A percentile compares a stretch with the other conserved stretches of the same genome.
These are phyloP conservation scores for Rosa multiflora DNA, from an alignment of 306 rosid genomes.

Conservation along the genomic window DNA sequence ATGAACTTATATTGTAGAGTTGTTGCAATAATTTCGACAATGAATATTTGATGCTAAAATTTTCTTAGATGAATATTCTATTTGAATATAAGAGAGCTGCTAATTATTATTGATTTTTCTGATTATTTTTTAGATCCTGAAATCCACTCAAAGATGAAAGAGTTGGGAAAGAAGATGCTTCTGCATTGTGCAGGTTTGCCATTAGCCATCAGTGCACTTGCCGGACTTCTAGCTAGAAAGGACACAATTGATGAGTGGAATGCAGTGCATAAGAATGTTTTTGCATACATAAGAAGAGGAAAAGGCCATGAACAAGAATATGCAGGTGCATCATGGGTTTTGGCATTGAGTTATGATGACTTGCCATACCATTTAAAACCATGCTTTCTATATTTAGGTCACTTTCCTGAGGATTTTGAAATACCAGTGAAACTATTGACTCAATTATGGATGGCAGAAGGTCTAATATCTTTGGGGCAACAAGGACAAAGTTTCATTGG, in stretches of 20 bases:
- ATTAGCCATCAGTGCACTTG: not conserved
- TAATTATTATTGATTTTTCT: not conserved
- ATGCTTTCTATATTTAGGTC: not conserved
- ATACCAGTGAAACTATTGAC: not conserved
- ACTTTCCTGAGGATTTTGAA: slow-evolving; percentile 1
- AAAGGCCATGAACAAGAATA: not conserved
- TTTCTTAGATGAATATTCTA: too few relatives aligned
- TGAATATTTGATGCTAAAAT: too few relatives aligned
- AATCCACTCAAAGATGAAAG: slow-evolving; percentile 1
- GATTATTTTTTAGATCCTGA: not conserved
- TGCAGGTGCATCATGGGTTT: slow-evolving; percentile 4
- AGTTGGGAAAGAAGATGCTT: not conserved
- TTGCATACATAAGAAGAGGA: not conserved
- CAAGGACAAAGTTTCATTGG: not conserved
- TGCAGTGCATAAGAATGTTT: not conserved
- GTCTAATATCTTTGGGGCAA: not conserved
- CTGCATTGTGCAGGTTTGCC: not conserved
- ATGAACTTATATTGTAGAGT: too few relatives aligned
- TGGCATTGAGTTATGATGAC: not conserved
- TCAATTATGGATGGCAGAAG: slow-evolving; percentile 3
- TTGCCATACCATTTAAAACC: not conserved
- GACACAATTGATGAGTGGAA: slow-evolving; percentile 4
- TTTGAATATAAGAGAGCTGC: not conserved
- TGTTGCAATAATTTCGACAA: too few relatives aligned
- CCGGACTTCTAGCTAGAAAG: not conserved